Percentiles rank a stretch among this genome's conserved stretches.
Conservation (phyloP, 306 rosid species). For the Castanea sativa region DNA sequence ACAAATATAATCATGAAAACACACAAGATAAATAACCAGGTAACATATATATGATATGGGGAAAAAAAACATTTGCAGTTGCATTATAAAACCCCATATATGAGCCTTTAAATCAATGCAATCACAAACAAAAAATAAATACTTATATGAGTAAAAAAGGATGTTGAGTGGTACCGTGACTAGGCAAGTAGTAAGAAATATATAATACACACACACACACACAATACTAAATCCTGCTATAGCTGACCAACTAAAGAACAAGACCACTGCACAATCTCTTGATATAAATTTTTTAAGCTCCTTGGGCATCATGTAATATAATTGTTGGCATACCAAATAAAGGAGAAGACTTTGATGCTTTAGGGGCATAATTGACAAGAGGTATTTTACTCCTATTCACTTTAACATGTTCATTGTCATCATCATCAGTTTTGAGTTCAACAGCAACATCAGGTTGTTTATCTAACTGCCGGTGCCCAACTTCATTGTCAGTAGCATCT, state of each 20-base stretch:
- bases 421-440: conserved; percentile 50
- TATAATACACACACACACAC: neutral
- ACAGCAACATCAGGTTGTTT: conserved; percentile 54
- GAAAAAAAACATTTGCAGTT: neutral
- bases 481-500: conserved; percentile 39
- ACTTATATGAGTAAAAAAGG: conserved; percentile 9
- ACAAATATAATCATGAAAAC: conserved; percentile 10
- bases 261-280: conserved; percentile 18
- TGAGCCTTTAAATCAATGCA: neutral
- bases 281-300: conserved; percentile 7
- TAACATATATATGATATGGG: conserved; percentile 6
- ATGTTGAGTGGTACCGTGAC: neutral
- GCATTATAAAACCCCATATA: neutral
- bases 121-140: conserved; percentile 3
- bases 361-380: conserved; percentile 61
- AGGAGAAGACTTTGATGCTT: conserved; percentile 47
- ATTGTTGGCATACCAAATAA: conserved; percentile 53
- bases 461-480: conserved; percentile 40
- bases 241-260: conserved; percentile 8
- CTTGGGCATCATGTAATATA: conserved; percentile 6
- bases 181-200: conserved; percentile 12
- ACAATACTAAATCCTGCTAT: neutral
- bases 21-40: neutral
- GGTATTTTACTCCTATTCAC: conserved; percentile 58
- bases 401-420: conserved; percentile 41